These are phyloP conservation scores for Blastobotrys serpentis DNA, from an alignment of 1,139 yeast genomes.

Conservation along the genomic window DNA sequence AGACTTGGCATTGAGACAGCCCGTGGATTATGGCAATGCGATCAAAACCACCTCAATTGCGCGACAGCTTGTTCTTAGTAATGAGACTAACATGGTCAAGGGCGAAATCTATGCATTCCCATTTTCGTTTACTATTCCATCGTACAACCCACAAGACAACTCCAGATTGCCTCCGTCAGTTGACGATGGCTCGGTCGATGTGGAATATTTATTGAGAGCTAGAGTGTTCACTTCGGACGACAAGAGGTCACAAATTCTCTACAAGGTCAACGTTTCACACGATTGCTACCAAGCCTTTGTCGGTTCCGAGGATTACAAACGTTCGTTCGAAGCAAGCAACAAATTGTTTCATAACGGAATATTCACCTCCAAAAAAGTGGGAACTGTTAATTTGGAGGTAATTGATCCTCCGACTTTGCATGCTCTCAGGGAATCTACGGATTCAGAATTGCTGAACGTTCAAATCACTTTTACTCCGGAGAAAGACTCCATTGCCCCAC, in stretches of 20 bases:
- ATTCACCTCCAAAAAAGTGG: background rate
- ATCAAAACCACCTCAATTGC: background rate
- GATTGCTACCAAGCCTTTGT: background rate
- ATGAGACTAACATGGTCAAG: background rate
- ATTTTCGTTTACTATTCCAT: background rate
- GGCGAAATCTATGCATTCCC: background rate
- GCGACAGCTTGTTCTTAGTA: background rate
- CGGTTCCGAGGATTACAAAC: background rate
- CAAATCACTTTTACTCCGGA: background rate
- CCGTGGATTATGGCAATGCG: background rate
- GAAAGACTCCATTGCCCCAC: background rate
- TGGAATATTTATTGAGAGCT: background rate
- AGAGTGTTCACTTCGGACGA: background rate
- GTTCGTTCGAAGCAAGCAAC: background rate
- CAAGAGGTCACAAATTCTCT: background rate
- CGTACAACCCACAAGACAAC: background rate
- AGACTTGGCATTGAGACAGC: conserved; percentile 5
- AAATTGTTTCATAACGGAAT: background rate
- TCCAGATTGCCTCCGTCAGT: conserved; percentile 3
- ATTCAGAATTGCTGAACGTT: background rate
- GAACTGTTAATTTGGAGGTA: background rate
- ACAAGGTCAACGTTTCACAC: too few relatives aligned
- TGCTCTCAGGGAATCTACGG: background rate
- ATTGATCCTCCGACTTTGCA: background rate
- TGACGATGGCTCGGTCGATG: background rate